Percentiles rank a stretch among this genome's conserved stretches.
phyloP scores from a whole-genome alignment of 1,139 yeast genomes.

The Geotrichum histeridarum region DNA sequence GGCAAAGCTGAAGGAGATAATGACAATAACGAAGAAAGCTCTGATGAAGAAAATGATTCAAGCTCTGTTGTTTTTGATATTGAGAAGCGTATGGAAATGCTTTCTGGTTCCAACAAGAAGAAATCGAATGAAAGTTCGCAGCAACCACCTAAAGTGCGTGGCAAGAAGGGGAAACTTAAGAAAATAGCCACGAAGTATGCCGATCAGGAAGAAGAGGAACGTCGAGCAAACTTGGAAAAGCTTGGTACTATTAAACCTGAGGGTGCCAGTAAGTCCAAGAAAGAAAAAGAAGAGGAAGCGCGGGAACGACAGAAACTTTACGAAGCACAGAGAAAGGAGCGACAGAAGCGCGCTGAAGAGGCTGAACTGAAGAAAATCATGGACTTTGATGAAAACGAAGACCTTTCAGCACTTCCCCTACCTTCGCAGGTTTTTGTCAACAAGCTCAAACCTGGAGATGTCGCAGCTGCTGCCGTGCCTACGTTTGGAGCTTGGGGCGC shows the following conservation, averaged over 20 bases:
- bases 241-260: slow-evolving; percentile 79
- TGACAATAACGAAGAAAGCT: slow-evolving; percentile 7
- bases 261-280: slow-evolving; percentile 31
- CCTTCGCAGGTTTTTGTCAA: slow-evolving; percentile 20
- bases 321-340: slow-evolving; percentile 34
- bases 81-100: slow-evolving; percentile 12
- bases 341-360: slow-evolving; percentile 44
- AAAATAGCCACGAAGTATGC: slow-evolving; percentile 79
- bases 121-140: neutral
- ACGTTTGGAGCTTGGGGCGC: slow-evolving; percentile 93
- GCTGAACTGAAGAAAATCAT: slow-evolving; percentile 44
- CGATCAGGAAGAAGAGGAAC: slow-evolving; percentile 89
- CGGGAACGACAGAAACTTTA: slow-evolving; percentile 28
- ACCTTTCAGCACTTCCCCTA: slow-evolving; percentile 32
- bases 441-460: slow-evolving; percentile 37
- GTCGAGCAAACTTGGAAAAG: slow-evolving; percentile 64
- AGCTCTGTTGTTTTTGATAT: slow-evolving; percentile 18
- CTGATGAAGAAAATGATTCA: slow-evolving; percentile 16
- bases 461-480: slow-evolving; percentile 62
- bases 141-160: slow-evolving; percentile 51
- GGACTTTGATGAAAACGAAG: slow-evolving; percentile 35
- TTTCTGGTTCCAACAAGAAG: slow-evolving; percentile 1
- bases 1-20: neutral
- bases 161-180: slow-evolving; percentile 77
- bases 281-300: slow-evolving; percentile 24